Conservation (phyloP, 306 rosid species). For the Morella rubra region DNA sequence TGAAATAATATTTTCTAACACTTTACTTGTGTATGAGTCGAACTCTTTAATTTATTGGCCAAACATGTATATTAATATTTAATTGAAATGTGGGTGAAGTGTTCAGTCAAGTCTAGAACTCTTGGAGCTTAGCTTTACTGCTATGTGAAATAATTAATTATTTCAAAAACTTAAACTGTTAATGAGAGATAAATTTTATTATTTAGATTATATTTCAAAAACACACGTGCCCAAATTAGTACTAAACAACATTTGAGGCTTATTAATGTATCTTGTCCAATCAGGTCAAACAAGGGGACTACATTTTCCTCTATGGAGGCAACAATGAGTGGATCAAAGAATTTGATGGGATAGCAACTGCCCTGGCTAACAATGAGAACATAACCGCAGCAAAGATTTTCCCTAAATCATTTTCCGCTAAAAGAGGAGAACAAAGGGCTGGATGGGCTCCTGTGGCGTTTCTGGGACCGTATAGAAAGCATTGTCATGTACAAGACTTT, state of each 20-base stretch:
- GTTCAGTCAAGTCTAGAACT: too few species aligned
- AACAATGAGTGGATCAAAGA: slow-evolving; percentile 54
- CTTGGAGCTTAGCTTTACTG: too few species aligned
- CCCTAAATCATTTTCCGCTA: slow-evolving; percentile 40
- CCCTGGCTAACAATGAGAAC: slow-evolving; percentile 36
- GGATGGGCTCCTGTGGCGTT: slow-evolving; percentile 27
- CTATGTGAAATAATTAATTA: too few species aligned
- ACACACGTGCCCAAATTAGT: too few species aligned
- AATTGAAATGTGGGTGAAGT: too few species aligned
- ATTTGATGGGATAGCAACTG: slow-evolving; percentile 41
- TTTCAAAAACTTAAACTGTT: too few species aligned
- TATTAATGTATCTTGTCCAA: neutral
- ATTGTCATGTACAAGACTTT: slow-evolving; percentile 45
- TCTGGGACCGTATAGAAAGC: slow-evolving; percentile 52
- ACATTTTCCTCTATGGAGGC: slow-evolving; percentile 67
- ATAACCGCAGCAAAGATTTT: slow-evolving; percentile 45
- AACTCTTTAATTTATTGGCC: too few species aligned
- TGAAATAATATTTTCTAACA: too few species aligned
- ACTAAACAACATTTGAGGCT: too few species aligned
- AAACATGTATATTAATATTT: too few species aligned
- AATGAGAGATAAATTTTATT: neutral
- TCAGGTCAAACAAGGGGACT: slow-evolving; percentile 42
- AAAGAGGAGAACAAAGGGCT: slow-evolving; percentile 40
- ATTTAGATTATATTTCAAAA: neutral
- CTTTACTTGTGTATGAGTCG: too few species aligned